Evolutionary conservation across 2,329 filamentous ascomycete genomes (phyloP), one percentile per base, ranked within the genome.

Genomic region (Phaeosphaeriaceae sp.): DNA sequence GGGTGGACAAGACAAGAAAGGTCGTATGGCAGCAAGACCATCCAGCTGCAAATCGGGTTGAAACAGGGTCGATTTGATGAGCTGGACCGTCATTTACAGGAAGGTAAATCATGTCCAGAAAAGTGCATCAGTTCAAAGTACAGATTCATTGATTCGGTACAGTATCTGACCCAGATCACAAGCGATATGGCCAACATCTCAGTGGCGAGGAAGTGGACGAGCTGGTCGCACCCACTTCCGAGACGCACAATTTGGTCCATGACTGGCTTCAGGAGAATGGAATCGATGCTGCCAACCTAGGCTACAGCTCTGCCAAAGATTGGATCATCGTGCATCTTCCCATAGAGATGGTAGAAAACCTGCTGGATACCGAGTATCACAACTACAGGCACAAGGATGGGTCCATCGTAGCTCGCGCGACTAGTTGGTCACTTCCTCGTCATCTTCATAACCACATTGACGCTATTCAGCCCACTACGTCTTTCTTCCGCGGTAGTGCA

Each of bases 381-480:
- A 77, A 83, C 60, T 89, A 83, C 73, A 75, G 83, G 69, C 85
- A 87, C 65, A 66, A 78, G 52, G 83, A 88, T 68, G 86, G 86
- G n/a, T 72, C 80, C 2, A 69, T 79, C 11, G 69, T 87, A 8
- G 79, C 84, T 17, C 82, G 86, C 46, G 81, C 86, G 0, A 82
- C 84, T 1, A 74, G 79, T 43, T 89, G 86, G 86, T 88, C 85
- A 46, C 80, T 89, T 4, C 86, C 86, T 17, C 69, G 67, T 32
- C 83, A 88, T 66, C 78, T 88, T 4, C 85, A 88, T 67, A 78
- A 81, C 50, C 85, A 86, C 67, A 83, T 88, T 60, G 85, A 88
- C 66, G 82, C 84, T 13, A 83, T 88, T 24, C 86, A 88, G 69
- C 86, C 86, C 1, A 88, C 86, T 1, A 88, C 82, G 50, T 85